Evolutionary conservation across 345 rosid genomes (phyloP).

Genomic region (Populus pruinosa): DNA sequence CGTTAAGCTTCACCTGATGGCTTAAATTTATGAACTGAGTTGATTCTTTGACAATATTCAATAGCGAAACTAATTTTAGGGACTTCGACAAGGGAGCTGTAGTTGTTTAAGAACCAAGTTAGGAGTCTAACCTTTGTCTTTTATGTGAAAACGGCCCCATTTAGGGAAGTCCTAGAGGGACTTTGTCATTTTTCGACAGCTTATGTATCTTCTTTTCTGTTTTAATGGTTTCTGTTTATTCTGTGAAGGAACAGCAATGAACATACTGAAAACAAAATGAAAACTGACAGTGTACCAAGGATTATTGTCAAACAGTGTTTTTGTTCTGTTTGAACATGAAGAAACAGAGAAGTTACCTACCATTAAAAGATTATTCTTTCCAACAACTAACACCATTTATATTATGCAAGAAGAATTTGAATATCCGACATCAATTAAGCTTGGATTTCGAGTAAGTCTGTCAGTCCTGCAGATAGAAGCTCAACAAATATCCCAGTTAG

Average conservation of each 20-base stretch:
- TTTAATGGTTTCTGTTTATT: slow-evolving; percentile 10
- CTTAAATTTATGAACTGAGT: too few species aligned
- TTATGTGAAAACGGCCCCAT: neutral
- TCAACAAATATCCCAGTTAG: slow-evolving; percentile 17
- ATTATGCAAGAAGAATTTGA: neutral
- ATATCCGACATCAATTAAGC: slow-evolving; percentile 23
- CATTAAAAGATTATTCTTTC: neutral
- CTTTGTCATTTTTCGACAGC: slow-evolving; percentile 7
- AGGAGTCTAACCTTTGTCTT: slow-evolving; percentile 17
- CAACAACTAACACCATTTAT: neutral
- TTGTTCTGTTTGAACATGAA: slow-evolving; percentile 17
- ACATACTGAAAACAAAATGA: slow-evolving; percentile 6
- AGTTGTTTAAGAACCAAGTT: neutral
- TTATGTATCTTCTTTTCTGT: slow-evolving; percentile 5
- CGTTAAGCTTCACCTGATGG: too few species aligned
- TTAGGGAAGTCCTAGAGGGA: slow-evolving; percentile 14
- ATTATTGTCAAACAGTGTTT: neutral
- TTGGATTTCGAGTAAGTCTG: slow-evolving; percentile 18
- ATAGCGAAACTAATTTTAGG: too few species aligned
- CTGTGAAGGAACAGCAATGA: slow-evolving; percentile 14
- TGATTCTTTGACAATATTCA: too few species aligned
- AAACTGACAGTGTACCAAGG: slow-evolving; percentile 11
- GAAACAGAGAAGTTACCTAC: neutral
- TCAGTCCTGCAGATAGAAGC: slow-evolving; percentile 24
- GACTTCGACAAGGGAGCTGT: too few species aligned